Base-by-base conservation (phyloP, 1,139 yeast species). In the Pichiaceae sp. region DNA sequence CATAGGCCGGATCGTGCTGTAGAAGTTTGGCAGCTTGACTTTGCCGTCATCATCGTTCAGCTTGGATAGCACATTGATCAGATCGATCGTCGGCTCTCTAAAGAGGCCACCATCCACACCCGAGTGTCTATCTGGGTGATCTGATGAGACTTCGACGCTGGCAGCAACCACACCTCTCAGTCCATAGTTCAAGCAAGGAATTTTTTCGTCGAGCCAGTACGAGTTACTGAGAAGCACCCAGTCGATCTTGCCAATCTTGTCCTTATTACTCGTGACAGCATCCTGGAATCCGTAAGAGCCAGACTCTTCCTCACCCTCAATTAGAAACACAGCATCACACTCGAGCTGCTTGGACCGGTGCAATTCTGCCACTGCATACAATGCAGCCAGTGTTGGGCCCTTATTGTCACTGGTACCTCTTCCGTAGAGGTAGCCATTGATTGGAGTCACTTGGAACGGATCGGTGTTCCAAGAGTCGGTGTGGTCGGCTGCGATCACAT, bases 81-180 rank as follows among this genome's bases (percentile, higher is more conserved):
- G 60, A 53, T 91, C 97, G 64, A 85, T 75, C 0, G 94, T 78
- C 2, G 98, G 97, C 49, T 91, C 98, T 40, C 82, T 70, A 48
- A 76, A 74, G 8, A 82, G 79, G 41, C 97, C 98, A 33, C 98
- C 98, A 60, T 89, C 95, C 14, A 91, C 94, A 43, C 98, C 98
- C 0, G 96, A 86, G 53, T 91, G 98, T 43, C 95, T 67, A 59
- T 91, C 97, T 1, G 95, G 95, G 43, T 70, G 70, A 41, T 75
- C 86, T 35, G 89, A 78, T 38, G 66, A 64, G 14, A 91, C 68
- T 29, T 74, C 75, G 3, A 91, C 72, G n/a, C 78, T 66, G 2
- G 87, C 82, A 56, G 86, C 83, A 27, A 91, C 69, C 5, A 89
- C 91, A 32, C 98, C 98, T 53, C 98, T 72, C 40, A 91, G 66